A percentile compares a stretch with the other conserved stretches of the same genome.
phyloP scores from a whole-genome alignment of 169 alveolate species.

The Gregarina niphandrodes region DNA sequence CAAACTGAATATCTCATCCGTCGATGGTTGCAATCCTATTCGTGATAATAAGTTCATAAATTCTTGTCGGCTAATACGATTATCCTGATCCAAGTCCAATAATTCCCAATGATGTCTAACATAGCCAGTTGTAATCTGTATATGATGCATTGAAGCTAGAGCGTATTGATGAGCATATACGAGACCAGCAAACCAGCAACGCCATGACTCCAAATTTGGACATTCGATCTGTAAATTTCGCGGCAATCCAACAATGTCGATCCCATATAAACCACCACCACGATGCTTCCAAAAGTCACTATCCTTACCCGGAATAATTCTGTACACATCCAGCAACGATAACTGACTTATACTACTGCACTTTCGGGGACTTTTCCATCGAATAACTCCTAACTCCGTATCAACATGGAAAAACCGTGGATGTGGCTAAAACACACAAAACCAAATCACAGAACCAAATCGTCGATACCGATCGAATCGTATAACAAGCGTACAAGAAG shows the following conservation, averaged over 20 bases:
- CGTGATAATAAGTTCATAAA: no score
- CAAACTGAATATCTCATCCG: conserved; percentile 11
- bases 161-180: conserved; percentile 11
- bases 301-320: conserved; percentile 16
- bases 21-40: no score
- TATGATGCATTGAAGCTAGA: conserved; percentile 1
- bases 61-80: conserved; percentile 7
- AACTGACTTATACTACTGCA: background rate
- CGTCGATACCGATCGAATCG: background rate
- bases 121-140: conserved; percentile 10
- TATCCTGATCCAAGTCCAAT: conserved; percentile 16
- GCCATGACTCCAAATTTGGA: conserved; percentile 14
- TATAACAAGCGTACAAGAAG: no score
- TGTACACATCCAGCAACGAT: conserved; percentile 11
- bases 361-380: background rate
- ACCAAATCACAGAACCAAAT: no score
- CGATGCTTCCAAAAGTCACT: conserved; percentile 17
- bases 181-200: conserved; percentile 13
- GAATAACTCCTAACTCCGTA: background rate
- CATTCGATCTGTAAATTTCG: conserved; percentile 9
- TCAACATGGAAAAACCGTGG: background rate
- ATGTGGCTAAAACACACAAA: conserved; percentile 1
- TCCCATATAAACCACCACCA: conserved; percentile 7
- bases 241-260: conserved; percentile 7
- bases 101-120: conserved; percentile 22